Percentiles rank a stretch among this genome's conserved stretches.
Conservation (phyloP, 1,139 yeast species). For the Hyphopichia pseudoburtonii region DNA sequence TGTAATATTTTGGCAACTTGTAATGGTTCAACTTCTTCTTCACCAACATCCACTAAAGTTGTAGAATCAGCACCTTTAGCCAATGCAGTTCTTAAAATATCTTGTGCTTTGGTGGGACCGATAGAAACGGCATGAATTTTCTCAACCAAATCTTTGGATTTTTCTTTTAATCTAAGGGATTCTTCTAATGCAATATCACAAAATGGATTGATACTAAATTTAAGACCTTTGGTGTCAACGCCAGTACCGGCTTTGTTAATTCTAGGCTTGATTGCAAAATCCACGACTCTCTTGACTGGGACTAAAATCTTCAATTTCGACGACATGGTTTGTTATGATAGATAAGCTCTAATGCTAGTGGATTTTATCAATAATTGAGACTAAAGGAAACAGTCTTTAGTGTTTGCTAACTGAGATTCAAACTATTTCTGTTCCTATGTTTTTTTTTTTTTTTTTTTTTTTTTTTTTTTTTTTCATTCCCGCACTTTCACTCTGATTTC, state of each 20-base stretch:
- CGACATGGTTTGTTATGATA: slow-evolving; percentile 27
- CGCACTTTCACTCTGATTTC: not conserved
- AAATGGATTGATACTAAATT: slow-evolving; percentile 93
- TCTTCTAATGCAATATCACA: slow-evolving; percentile 97
- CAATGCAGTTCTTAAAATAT: slow-evolving; percentile 81
- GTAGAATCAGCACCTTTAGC: slow-evolving; percentile 94
- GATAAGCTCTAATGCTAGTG: not conserved
- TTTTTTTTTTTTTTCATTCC: not conserved
- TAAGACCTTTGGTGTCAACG: slow-evolving; percentile 86
- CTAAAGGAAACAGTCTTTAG: too few species aligned
- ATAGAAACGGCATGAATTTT: slow-evolving; percentile 88
- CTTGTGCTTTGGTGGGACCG: slow-evolving; percentile 86
- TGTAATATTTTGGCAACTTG: slow-evolving; percentile 83
- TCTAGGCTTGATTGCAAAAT: slow-evolving; percentile 90
- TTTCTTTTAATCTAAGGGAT: slow-evolving; percentile 75
- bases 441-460: not conserved
- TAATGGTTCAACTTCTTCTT: slow-evolving; percentile 78
- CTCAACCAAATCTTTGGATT: slow-evolving; percentile 70
- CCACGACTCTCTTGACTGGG: slow-evolving; percentile 94
- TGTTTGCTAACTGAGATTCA: not conserved
- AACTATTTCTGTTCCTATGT: not conserved
- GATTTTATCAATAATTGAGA: too few species aligned
- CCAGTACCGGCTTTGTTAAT: slow-evolving; percentile 86
- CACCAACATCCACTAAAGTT: slow-evolving; percentile 78
- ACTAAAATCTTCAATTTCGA: slow-evolving; percentile 74